A percentile compares a stretch with the other conserved stretches of the same genome.
These are phyloP conservation scores for Leonotis leonurus DNA, from an alignment of 257 asterid genomes.

Conservation along the genomic window DNA sequence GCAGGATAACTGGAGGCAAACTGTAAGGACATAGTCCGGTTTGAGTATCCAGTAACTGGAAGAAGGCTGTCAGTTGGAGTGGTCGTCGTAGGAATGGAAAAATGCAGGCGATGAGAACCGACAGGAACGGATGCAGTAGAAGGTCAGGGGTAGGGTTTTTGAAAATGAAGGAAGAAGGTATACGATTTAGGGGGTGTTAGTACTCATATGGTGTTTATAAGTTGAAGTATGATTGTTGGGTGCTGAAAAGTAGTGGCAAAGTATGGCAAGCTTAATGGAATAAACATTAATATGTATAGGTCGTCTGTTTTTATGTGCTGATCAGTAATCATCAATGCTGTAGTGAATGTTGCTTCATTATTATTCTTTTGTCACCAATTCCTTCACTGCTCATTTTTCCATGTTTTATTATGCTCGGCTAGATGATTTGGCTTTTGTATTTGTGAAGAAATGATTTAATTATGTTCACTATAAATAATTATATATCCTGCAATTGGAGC, in stretches of 20 bases:
- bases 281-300: constrained; percentile 42
- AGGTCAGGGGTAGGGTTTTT: not conserved
- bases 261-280: constrained; percentile 15
- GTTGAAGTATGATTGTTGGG: constrained; percentile 17
- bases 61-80: not conserved
- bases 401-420: no score
- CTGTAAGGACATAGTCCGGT: constrained; percentile 40
- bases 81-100: not conserved
- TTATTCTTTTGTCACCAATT: not conserved
- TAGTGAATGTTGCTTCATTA: not conserved
- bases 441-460: no score
- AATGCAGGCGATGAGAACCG: not conserved
- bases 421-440: no score
- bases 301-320: constrained; percentile 1
- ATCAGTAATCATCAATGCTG: not conserved
- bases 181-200: constrained; percentile 15
- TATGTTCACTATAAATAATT: no score
- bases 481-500: no score
- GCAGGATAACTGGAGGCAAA: constrained; percentile 45
- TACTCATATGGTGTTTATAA: constrained; percentile 21
- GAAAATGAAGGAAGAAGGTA: not conserved
- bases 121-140: not conserved
- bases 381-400: not conserved
- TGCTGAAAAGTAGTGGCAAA: constrained; percentile 18
- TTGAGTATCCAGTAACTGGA: not conserved